These are phyloP conservation scores for Rubus parviflorus DNA, from an alignment of 306 rosid genomes.

Conservation along the genomic window DNA sequence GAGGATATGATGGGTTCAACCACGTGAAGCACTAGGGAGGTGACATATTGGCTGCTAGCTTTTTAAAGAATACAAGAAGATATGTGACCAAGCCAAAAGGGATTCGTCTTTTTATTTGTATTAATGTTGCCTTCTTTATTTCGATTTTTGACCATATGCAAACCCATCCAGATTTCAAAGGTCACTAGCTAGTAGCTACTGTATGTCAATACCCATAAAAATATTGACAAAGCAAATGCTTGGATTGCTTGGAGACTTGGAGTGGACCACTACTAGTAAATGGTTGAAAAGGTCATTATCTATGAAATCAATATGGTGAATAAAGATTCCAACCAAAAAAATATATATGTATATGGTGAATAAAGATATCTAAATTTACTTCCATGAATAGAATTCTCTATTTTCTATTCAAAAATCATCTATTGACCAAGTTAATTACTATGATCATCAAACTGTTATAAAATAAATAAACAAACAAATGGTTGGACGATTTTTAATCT, in stretches of 20 bases:
- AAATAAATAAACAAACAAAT: no score
- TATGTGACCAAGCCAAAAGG: conserved; percentile 7
- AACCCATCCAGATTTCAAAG: not conserved
- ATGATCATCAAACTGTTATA: not conserved
- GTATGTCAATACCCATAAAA: not conserved
- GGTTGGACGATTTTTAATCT: not conserved
- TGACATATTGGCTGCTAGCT: not conserved
- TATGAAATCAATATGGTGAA: not conserved
- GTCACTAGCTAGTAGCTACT: not conserved
- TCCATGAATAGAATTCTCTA: not conserved
- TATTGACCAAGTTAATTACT: not conserved
- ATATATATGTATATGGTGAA: no score
- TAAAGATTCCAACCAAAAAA: no score
- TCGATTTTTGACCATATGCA: not conserved
- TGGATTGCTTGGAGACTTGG: not conserved
- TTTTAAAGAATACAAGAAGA: not conserved
- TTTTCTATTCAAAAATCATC: not conserved
- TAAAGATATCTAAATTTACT: no score
- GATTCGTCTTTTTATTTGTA: not conserved
- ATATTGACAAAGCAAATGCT: not conserved
- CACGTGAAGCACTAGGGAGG: not conserved
- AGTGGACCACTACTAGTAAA: conserved; percentile 16
- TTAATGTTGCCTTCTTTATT: not conserved
- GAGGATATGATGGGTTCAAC: not conserved
- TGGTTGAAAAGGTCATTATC: not conserved